Percentiles rank a stretch among this genome's conserved stretches.
Evolutionary conservation across 108 stramenopile species (phyloP).

Genomic region (Pseudonitzschia multiseries): DNA sequence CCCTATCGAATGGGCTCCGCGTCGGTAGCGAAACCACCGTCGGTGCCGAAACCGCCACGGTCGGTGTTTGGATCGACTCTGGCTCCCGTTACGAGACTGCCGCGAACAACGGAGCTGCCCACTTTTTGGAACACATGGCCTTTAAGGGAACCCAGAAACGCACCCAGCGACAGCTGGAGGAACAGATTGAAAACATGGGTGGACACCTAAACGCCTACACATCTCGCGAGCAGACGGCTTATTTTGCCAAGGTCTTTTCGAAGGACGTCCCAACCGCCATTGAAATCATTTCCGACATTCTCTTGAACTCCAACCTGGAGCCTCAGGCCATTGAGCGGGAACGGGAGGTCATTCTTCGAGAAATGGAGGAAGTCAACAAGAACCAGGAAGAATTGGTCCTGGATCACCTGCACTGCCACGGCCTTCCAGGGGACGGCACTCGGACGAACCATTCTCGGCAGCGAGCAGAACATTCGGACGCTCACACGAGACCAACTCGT

Average conservation of each 20-base stretch:
- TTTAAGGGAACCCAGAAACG: constrained; percentile 96
- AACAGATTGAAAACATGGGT: constrained; percentile 99
- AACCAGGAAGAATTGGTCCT: constrained; percentile 97
- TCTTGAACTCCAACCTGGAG: constrained; percentile 90
- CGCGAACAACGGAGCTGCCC: constrained; percentile 97
- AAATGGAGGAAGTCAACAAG: constrained; percentile 99
- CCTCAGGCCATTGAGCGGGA: constrained; percentile 89
- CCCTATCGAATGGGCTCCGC: constrained; percentile 82
- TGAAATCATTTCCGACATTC: constrained; percentile 96
- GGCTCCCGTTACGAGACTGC: constrained; percentile 95
- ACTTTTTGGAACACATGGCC: constrained; percentile 99
- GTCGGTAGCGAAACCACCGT: constrained; percentile 87
- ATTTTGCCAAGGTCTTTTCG: constrained; percentile 99
- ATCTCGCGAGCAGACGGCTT: constrained; percentile 97
- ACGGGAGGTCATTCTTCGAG: constrained; percentile 97
- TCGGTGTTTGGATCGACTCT: constrained; percentile 90
- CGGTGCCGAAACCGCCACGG: constrained; percentile 80
- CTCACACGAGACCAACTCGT: constrained; percentile 84
- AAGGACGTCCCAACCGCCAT: constrained; percentile 91
- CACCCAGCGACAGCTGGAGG: constrained; percentile 94
- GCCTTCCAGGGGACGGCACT: constrained; percentile 94
- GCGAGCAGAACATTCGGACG: constrained; percentile 88
- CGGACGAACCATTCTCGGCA: constrained; percentile 97
- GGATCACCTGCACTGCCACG: constrained; percentile 97
- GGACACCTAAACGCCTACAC: constrained; percentile 99